Conservation (phyloP, 169 alveolate species). For the Plasmodium billcollinsi region DNA sequence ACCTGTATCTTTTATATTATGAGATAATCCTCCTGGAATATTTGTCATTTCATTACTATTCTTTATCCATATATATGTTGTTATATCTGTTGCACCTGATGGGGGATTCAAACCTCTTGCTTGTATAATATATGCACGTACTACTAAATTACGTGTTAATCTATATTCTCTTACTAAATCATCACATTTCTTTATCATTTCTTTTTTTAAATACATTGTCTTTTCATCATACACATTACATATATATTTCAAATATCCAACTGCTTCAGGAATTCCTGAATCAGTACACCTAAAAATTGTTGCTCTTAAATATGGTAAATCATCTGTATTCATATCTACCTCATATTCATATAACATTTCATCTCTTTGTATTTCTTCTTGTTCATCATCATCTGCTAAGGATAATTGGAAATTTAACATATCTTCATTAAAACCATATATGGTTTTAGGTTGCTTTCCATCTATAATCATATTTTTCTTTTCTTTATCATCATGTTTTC, state of each 20-base stretch:
- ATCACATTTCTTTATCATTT: conserved; percentile 71
- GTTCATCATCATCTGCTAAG: conserved; percentile 81
- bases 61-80: conserved; percentile 88
- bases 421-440: conserved; percentile 67
- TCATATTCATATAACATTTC: conserved; percentile 92
- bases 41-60: conserved; percentile 85
- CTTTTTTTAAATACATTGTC: conserved; percentile 58
- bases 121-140: conserved; percentile 89
- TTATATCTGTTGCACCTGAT: conserved; percentile 86
- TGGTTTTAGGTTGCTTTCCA: neutral
- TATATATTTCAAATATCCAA: conserved; percentile 89
- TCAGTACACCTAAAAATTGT: conserved; percentile 90
- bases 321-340: conserved; percentile 88
- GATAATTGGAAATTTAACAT: conserved; percentile 74
- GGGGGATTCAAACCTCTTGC: conserved; percentile 92
- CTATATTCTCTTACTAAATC: conserved; percentile 70
- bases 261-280: conserved; percentile 91
- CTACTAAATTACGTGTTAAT: conserved; percentile 82
- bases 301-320: conserved; percentile 89
- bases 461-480: neutral
- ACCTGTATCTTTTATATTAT: conserved; percentile 86
- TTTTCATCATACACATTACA: conserved; percentile 81
- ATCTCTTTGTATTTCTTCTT: conserved; percentile 85
- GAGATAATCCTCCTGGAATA: conserved; percentile 85
- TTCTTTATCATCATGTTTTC: conserved; percentile 22